phyloP scores from a whole-genome alignment of 2,329 filamentous ascomycete genomes.

The Cadophora luteo-olivacea region DNA sequence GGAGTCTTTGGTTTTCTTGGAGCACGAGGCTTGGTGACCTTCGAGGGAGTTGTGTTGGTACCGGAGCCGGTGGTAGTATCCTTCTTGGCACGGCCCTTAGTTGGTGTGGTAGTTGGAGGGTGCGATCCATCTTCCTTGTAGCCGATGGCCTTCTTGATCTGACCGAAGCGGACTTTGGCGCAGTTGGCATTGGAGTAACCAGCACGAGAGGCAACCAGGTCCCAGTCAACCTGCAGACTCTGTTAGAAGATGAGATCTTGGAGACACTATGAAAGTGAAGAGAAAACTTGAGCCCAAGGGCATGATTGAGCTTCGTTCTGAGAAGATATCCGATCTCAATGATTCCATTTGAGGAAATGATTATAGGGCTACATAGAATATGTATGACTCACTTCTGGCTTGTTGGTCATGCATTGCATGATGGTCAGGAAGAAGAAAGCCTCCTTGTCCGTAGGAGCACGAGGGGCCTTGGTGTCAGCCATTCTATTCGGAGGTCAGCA shows the following conservation, averaged over 20 bases:
- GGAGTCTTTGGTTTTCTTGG: slow-evolving; percentile 18
- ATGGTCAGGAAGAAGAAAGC: slow-evolving; percentile 33
- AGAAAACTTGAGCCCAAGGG: neutral
- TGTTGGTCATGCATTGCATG: slow-evolving; percentile 30
- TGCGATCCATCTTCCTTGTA: slow-evolving; percentile 7
- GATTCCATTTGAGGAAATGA: neutral
- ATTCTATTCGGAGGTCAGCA: slow-evolving; percentile 3
- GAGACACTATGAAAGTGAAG: neutral
- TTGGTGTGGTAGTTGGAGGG: neutral
- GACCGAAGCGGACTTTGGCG: slow-evolving; percentile 56
- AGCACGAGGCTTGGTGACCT: slow-evolving; percentile 23
- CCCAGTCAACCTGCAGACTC: slow-evolving; percentile 51
- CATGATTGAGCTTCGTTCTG: neutral
- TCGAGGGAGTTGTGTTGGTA: slow-evolving; percentile 26
- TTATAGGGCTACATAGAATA: neutral
- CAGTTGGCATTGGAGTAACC: slow-evolving; percentile 54
- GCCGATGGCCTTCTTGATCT: slow-evolving; percentile 56
- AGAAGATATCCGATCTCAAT: neutral
- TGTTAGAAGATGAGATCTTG: neutral
- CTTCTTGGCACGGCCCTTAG: slow-evolving; percentile 17
- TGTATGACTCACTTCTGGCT: slow-evolving; percentile 33
- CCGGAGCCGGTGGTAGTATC: slow-evolving; percentile 18
- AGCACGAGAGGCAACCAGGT: slow-evolving; percentile 50
- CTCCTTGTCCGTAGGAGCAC: slow-evolving; percentile 29
- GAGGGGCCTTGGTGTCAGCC: slow-evolving; percentile 15